Evolutionary conservation across 371 early-diverging fungal species (phyloP), one percentile per base, ranked within the genome.

Genomic region (Saksenaea oblongispora): DNA sequence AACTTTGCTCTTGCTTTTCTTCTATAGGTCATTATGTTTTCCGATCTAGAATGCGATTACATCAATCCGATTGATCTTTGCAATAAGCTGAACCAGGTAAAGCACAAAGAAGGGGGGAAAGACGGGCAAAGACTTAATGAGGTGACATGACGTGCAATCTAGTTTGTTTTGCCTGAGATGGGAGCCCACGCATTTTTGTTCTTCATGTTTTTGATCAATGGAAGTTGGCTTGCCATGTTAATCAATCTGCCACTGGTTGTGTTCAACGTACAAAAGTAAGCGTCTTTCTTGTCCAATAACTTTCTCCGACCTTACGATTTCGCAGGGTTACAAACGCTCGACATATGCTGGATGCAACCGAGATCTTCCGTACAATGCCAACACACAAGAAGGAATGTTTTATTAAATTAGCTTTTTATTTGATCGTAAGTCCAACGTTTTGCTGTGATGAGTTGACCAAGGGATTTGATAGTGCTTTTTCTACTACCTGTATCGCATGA

Each of bases 41-140:
- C 94, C 27, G 95, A 94, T 78, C 84, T 94, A 66, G 95, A 96
- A 84, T 93, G 94, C 83, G 98, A 98, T 70, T 98, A 96, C 80
- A 95, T 98, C 79, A 98, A 98, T 77, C 98, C 98, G 8, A 98
- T 98, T 72, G 98, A 98, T 77, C 87, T 97, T 56, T 96, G 96
- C 83, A 93, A 91, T 80, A 94, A 91, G 71, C 84, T 98, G 64
- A 98, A 98, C 76, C 93, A 91, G 87, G 96, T 93, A 84, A 61
- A 18, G 11, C n/a, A 41, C 2, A 44, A 51, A 44, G n/a, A 22
- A 58, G 36, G 53, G 14, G 15, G 5, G 18, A 54, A 37, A 7
- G 1, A n/a, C 26, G 28, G 51, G 15, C 7, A 22, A 26, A 11
- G 14, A 44, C 5, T n/a, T 31, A 47, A 7, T 34, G 26, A 5